Base-by-base conservation (phyloP, 2,329 filamentous ascomycete genomes). In the Colletotrichum eremochloae region DNA sequence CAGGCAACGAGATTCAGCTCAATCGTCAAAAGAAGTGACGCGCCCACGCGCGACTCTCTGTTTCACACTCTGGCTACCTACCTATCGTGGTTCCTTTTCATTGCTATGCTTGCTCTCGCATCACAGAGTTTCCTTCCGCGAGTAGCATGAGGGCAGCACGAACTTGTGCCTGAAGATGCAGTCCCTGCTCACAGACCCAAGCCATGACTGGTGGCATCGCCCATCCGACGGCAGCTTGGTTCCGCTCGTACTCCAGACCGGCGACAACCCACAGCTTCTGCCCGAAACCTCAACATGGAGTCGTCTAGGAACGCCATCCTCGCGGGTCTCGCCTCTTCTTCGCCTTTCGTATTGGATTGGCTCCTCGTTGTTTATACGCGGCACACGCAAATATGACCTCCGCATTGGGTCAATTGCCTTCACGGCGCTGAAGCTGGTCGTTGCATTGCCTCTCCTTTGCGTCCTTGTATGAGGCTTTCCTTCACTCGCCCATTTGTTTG, bases 141-240 rank as follows among this genome's bases (percentile, higher is more conserved):
- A 24, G 2, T 12, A 44, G 18, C 29, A 60, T 46, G 38, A 31
- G 9, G 18, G 31, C 24, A 46, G 11, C 24, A 42, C 24, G 8
- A 46, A 14, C 5, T 12, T 38, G 48, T 38, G 48, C 11, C 18
- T 52, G 48, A 7, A 29, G 14, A 40, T 70, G 57, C 36, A 44
- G 12, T 8, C 36, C 36, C 38, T 44, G n/a, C 31, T 44, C 15
- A 31, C 24, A 42, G 38, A 44, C 57, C 38, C 57, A 29, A 44
- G 29, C 29, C 57, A 61, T 33, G 57, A 61, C 7, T 61, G 57
- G 57, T 61, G 57, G 57, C 11, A 15, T 9, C 57, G 40, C 29
- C 57, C 57, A 48, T 61, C 57, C 20, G 57, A 61, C 57, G 57
- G 57, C 57, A 46, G 42, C 9, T 61, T 61, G 57, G 57, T 61